Evolutionary conservation across 2,329 filamentous ascomycete species (phyloP).

Genomic region (Sporothrix inflata): DNA sequence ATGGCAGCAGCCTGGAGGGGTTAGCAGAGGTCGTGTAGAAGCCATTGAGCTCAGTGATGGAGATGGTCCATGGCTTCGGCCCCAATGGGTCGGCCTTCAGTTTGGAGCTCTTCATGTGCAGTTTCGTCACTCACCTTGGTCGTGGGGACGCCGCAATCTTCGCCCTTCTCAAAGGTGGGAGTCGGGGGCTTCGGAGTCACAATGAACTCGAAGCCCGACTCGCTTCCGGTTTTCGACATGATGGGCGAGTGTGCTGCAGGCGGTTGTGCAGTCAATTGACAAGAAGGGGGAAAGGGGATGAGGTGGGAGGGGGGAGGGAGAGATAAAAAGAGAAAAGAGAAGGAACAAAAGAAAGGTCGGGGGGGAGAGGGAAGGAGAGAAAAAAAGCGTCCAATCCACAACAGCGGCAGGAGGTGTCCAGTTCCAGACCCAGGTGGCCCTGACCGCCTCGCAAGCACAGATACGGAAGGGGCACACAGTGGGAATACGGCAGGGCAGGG

Average conservation of each 20-base stretch:
- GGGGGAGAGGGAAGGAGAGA: neutral
- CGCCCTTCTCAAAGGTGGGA: slow-evolving; percentile 54
- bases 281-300: slow-evolving; percentile 6
- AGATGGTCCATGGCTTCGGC: neutral
- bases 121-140: slow-evolving; percentile 50
- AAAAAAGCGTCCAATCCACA: slow-evolving; percentile 21
- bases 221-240: slow-evolving; percentile 56
- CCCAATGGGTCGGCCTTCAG: neutral
- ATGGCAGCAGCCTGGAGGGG: slow-evolving; percentile 76
- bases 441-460: slow-evolving; percentile 26
- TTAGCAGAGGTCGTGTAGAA: slow-evolving; percentile 28
- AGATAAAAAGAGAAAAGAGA: neutral
- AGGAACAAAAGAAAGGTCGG: neutral
- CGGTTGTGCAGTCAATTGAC: slow-evolving; percentile 29
- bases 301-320: neutral
- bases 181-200: slow-evolving; percentile 57
- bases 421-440: slow-evolving; percentile 7
- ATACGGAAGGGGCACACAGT: neutral
- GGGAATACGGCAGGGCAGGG: neutral
- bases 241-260: slow-evolving; percentile 38
- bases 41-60: neutral
- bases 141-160: slow-evolving; percentile 59
- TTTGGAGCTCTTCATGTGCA: neutral
- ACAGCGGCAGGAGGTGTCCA: neutral
- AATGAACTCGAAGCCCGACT: slow-evolving; percentile 67